phyloP scores from a whole-genome alignment of 2,329 filamentous ascomycete species.

The Neoarthrinium moseri region DNA sequence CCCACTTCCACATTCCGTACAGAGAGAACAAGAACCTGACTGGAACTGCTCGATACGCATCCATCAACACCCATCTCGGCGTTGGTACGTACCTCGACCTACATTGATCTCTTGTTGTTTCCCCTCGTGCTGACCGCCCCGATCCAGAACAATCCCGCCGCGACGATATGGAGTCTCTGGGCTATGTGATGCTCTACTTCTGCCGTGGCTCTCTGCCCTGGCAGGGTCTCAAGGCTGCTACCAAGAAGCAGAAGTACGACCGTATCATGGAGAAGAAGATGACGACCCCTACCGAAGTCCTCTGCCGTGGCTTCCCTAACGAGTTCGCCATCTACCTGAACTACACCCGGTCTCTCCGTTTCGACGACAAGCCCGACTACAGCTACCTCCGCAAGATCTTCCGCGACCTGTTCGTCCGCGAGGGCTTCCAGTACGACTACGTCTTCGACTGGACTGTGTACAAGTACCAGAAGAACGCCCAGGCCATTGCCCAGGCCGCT shows the following conservation, averaged over 20 bases:
- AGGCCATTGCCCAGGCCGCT: conserved; percentile 84
- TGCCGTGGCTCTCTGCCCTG: conserved; percentile 97
- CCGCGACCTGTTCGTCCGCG: conserved; percentile 97
- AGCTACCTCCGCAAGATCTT: conserved; percentile 99
- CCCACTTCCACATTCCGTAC: conserved; percentile 99
- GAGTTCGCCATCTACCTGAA: conserved; percentile 99
- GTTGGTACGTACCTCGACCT: conserved; percentile 62
- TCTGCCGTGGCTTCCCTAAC: conserved; percentile 98
- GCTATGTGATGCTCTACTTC: conserved; percentile 99
- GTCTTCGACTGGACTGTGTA: conserved; percentile 99
- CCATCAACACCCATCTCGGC: conserved; percentile 97
- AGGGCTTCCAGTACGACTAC: conserved; percentile 99
- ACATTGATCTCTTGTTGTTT: neutral
- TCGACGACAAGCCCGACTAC: conserved; percentile 99
- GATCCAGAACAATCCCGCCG: conserved; percentile 87
- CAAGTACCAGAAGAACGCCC: conserved; percentile 99
- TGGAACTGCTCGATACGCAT: conserved; percentile 96
- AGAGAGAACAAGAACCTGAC: conserved; percentile 99
- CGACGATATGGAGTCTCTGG: conserved; percentile 98
- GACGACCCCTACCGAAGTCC: conserved; percentile 97
- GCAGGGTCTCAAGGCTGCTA: conserved; percentile 98
- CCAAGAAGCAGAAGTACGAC: conserved; percentile 99
- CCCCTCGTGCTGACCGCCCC: conserved; percentile 4
- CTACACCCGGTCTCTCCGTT: conserved; percentile 97
- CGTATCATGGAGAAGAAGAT: conserved; percentile 99